Percentiles rank a stretch among this genome's conserved stretches.
phyloP scores from a whole-genome alignment of 768 basidiomycete species.

The Cystoderma amianthinum region DNA sequence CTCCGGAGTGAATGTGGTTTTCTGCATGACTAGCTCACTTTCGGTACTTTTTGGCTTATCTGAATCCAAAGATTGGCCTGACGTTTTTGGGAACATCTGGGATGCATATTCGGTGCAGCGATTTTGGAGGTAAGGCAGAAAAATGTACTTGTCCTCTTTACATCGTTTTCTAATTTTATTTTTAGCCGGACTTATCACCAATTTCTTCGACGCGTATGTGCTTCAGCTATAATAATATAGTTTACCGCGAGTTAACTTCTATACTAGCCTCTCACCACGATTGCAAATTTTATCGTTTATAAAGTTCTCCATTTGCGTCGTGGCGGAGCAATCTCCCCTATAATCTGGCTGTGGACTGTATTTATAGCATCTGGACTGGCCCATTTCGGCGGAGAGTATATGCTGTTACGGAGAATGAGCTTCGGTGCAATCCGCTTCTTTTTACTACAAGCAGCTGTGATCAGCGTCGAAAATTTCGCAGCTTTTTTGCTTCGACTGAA shows the following conservation, averaged over 20 bases:
- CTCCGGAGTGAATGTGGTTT: constrained; percentile 10
- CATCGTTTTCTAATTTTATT: not conserved
- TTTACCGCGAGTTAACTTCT: not conserved
- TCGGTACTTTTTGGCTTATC: constrained; percentile 11
- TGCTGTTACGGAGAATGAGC: not conserved
- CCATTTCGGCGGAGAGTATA: not conserved
- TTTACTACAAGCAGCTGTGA: not conserved
- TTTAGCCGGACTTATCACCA: constrained; percentile 13
- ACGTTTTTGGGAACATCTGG: constrained; percentile 12
- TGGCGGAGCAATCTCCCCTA: not conserved
- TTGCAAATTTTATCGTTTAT: constrained; percentile 3
- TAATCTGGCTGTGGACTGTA: not conserved
- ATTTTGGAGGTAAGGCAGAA: constrained; percentile 16
- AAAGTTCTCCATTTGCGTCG: not conserved
- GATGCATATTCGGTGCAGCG: constrained; percentile 13
- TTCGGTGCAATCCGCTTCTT: not conserved
- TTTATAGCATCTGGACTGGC: not conserved
- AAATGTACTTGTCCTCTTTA: not conserved
- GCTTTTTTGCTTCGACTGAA: not conserved
- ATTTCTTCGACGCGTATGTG: constrained; percentile 12
- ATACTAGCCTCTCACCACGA: constrained; percentile 2
- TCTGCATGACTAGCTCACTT: constrained; percentile 8
- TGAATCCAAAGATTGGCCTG: constrained; percentile 15
- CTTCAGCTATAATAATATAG: not conserved
- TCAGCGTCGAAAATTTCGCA: not conserved